Conservation (phyloP, 345 rosid species). For the Eucalyptus cloeziana region DNA sequence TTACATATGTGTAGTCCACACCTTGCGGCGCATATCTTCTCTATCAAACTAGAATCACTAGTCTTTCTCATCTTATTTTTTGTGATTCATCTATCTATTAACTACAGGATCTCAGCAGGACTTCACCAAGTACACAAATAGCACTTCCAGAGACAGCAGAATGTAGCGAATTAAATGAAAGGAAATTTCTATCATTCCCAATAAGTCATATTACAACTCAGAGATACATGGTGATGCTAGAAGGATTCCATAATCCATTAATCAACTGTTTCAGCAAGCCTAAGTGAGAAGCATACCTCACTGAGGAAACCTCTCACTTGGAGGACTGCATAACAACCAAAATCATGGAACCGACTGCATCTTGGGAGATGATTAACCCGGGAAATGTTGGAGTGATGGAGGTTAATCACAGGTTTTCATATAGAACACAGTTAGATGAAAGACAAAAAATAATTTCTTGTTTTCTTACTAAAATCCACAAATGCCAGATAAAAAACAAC, state of each 20-base stretch:
- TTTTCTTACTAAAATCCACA: slow-evolving; percentile 34
- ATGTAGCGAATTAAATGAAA: background rate
- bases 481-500: slow-evolving; percentile 36
- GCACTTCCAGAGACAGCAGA: background rate
- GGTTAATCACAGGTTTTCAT: slow-evolving; percentile 17
- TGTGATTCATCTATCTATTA: background rate
- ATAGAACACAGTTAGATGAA: slow-evolving; percentile 4
- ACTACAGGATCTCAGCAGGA: background rate
- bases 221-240: background rate
- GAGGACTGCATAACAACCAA: slow-evolving; percentile 19
- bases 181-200: background rate
- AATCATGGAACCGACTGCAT: slow-evolving; percentile 30
- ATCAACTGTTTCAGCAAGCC: slow-evolving; percentile 21
- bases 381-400: slow-evolving; percentile 3
- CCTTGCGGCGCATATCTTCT: background rate
- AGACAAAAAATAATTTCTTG: background rate
- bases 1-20: background rate
- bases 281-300: slow-evolving; percentile 46
- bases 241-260: slow-evolving; percentile 7
- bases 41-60: background rate
- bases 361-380: slow-evolving; percentile 15
- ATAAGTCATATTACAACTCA: background rate
- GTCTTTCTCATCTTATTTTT: background rate
- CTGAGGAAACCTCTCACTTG: slow-evolving; percentile 45
- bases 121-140: background rate